A percentile compares a stretch with the other conserved stretches of the same genome.
These are phyloP conservation scores for Stagonosporopsis rhizophila DNA, from an alignment of 2,329 filamentous ascomycete species.

Conservation along the genomic window DNA sequence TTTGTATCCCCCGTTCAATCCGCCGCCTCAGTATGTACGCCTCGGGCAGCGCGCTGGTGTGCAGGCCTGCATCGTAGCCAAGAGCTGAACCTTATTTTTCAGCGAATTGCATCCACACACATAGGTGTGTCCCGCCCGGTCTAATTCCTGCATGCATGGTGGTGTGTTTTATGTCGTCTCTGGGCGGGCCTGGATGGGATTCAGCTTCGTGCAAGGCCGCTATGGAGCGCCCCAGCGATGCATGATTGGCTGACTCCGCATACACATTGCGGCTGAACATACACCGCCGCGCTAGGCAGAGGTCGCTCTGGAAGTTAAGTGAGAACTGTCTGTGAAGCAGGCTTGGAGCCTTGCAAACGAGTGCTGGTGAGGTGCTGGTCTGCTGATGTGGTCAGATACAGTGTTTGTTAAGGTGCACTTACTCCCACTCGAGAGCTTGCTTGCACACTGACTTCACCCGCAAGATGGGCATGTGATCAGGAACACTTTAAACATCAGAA, in stretches of 20 bases:
- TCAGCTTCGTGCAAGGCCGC: slow-evolving; percentile 4
- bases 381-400: neutral
- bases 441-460: neutral
- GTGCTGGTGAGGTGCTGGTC: neutral
- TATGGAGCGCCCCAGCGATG: neutral
- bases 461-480: neutral
- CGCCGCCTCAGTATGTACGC: too few relatives aligned
- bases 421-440: neutral
- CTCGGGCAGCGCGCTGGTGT: neutral
- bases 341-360: neutral
- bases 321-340: neutral
- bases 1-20: neutral
- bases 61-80: neutral
- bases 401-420: neutral
- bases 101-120: neutral
- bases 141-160: neutral
- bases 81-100: neutral
- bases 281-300: neutral
- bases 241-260: neutral
- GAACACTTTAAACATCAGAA: neutral
- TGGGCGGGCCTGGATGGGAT: neutral
- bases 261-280: slow-evolving; percentile 5
- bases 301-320: neutral
- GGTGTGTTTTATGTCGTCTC: neutral
- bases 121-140: neutral